Conservation (phyloP, 2,329 filamentous ascomycete species). For the Ascomycota sp. region DNA sequence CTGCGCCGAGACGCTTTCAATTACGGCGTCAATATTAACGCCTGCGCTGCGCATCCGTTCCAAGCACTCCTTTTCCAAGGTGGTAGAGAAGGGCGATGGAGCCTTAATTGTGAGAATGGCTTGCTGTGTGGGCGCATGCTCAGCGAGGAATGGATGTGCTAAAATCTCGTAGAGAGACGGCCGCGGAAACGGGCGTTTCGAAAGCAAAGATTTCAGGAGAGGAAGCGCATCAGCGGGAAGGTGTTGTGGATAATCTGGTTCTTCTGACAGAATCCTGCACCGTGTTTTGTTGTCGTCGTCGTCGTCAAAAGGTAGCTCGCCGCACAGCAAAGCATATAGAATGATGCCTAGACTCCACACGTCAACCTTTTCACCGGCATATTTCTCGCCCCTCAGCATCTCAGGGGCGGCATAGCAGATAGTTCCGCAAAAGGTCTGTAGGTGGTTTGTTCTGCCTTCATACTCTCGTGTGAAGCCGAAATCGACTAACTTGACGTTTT, state of each 20-base stretch:
- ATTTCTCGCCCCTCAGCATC: conserved; percentile 96
- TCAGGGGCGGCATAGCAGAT: conserved; percentile 95
- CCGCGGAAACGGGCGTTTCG: conserved; percentile 67
- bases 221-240: conserved; percentile 57
- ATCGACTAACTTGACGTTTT: conserved; percentile 92
- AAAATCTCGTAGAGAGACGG: conserved; percentile 70
- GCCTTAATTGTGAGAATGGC: conserved; percentile 67
- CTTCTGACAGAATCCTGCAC: conserved; percentile 59
- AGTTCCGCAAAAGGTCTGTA: conserved; percentile 94
- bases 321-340: conserved; percentile 58
- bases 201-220: conserved; percentile 59
- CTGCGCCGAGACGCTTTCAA: conserved; percentile 79
- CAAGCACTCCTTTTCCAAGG: conserved; percentile 72
- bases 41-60: conserved; percentile 84
- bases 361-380: conserved; percentile 92
- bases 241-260: conserved; percentile 65
- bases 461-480: conserved; percentile 97
- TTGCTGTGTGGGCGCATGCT: conserved; percentile 71
- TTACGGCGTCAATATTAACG: conserved; percentile 80
- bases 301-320: conserved; percentile 84
- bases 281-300: conserved; percentile 81
- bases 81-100: conserved; percentile 61
- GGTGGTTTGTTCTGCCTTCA: conserved; percentile 76
- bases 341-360: conserved; percentile 84
- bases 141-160: conserved; percentile 65